Conservation (phyloP, 2,329 filamentous ascomycete genomes). For the Lizonia empirigonia region DNA sequence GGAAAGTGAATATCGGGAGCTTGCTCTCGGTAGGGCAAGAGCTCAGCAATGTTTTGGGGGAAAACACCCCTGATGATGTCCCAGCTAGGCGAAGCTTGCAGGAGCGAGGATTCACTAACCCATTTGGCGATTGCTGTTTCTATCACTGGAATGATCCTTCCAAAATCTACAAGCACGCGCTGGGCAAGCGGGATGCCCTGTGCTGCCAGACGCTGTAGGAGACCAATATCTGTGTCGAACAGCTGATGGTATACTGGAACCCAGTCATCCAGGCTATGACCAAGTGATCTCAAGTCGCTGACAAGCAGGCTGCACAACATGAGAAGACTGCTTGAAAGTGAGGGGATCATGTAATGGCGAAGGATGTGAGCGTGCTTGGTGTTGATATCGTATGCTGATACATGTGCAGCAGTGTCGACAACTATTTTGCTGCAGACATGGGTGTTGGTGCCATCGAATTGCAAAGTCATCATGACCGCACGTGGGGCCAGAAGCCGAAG, state of each 20-base stretch:
- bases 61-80: slow-evolving; percentile 5
- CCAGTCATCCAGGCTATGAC: slow-evolving; percentile 6
- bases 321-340: slow-evolving; percentile 28
- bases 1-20: neutral
- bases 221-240: slow-evolving; percentile 19
- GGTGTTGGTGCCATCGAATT: slow-evolving; percentile 23
- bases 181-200: slow-evolving; percentile 22
- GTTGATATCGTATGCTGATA: slow-evolving; percentile 14
- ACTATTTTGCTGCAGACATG: slow-evolving; percentile 25
- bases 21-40: slow-evolving; percentile 32
- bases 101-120: neutral
- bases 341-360: slow-evolving; percentile 25
- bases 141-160: slow-evolving; percentile 18
- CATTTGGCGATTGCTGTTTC: slow-evolving; percentile 3
- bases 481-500: slow-evolving; percentile 35
- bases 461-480: slow-evolving; percentile 30
- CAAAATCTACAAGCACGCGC: slow-evolving; percentile 32
- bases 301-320: slow-evolving; percentile 28
- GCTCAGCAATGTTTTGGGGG: slow-evolving; percentile 21
- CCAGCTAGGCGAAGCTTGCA: neutral
- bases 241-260: slow-evolving; percentile 11
- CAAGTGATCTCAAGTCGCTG: slow-evolving; percentile 15
- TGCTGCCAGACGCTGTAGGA: slow-evolving; percentile 27
- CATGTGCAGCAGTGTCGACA: slow-evolving; percentile 19
- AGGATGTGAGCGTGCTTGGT: slow-evolving; percentile 14